A percentile compares a stretch with the other conserved stretches of the same genome.
Evolutionary conservation across 176 grass and related monocot genomes (phyloP).

Genomic region (Oryza australiensis): DNA sequence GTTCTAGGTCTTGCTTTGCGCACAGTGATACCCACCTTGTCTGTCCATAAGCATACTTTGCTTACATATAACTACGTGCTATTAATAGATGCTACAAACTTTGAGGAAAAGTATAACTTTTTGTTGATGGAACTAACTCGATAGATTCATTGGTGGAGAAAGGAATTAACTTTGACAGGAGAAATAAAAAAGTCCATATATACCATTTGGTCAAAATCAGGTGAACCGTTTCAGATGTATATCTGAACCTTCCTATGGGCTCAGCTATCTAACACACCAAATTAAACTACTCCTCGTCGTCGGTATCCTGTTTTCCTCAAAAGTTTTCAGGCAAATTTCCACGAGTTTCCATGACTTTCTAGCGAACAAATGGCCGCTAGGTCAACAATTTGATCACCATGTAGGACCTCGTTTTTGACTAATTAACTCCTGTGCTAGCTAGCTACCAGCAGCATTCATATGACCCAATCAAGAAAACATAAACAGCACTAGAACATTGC

Average conservation of each 20-base stretch:
- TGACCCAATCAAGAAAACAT: conserved; percentile 5
- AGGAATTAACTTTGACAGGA: background rate
- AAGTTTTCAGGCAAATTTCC: conserved; percentile 1
- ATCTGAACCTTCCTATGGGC: background rate
- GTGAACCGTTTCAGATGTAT: background rate
- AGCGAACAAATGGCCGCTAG: background rate
- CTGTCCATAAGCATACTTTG: background rate
- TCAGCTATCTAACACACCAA: background rate
- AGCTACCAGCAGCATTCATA: background rate
- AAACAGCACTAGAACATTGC: background rate
- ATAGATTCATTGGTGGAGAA: background rate
- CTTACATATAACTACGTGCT: background rate
- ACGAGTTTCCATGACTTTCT: background rate
- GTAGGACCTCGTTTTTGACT: background rate
- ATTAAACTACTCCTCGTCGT: background rate
- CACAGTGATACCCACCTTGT: background rate
- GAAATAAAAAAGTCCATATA: background rate
- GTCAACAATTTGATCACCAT: conserved; percentile 8
- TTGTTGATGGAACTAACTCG: background rate
- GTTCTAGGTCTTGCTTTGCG: background rate
- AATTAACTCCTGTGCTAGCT: background rate
- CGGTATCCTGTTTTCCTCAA: background rate
- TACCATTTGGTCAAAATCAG: background rate
- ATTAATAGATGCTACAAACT: background rate
- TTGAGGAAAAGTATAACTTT: background rate